Base-by-base conservation (phyloP, 106 monocot genomes). In the Dactylorhiza incarnata region DNA sequence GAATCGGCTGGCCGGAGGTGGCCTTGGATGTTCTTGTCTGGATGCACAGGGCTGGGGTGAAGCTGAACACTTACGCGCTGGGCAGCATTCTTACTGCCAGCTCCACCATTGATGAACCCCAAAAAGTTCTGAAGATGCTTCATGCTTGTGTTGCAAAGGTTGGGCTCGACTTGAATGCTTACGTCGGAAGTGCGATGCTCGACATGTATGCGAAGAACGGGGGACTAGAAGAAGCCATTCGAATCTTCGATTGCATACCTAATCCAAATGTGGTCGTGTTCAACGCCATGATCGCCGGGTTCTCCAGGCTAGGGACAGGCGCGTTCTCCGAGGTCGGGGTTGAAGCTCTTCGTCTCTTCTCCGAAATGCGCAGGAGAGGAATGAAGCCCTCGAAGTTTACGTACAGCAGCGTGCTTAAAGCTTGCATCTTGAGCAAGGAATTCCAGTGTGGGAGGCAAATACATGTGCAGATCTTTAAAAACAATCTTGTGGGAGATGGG, bases 281-380 rank as follows among this genome's bases (percentile, higher is more conserved):
- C 58, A 88, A 85, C 78, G 80, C 85, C 55, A 76, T 88, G 88
- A 88, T 88, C 51, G 75, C 80, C 16, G 88, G 88, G 10, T 82
- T 88, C 51, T 75, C 78, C 65, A 49, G 79, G 20, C 54, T 83
- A 17, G 78, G 68, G 26, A 83, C 77, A 3, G 74, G 81, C 70
- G 22, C 48, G 25, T 73, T 53, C 47, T 7, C 7, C 7, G 78
- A 74, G 45, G 52, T 48, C 50, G 68, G 58, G 54, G 7, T 54
- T 19, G 72, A 68, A 63, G 85, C 85, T 44, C 26, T 88, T 5
- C 75, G 46, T 16, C 85, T 88, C 58, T 88, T 68, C 25, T 72
- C 77, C 68, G 72, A 81, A 43, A 83, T 88, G 82, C 43, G 75
- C 25, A 78, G 73, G 37, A 88, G 76, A 59, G 73, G 81, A 76